These are phyloP conservation scores for Peronosclerospora sorghi DNA, from an alignment of 352 stramenopile genomes.

Conservation along the genomic window DNA sequence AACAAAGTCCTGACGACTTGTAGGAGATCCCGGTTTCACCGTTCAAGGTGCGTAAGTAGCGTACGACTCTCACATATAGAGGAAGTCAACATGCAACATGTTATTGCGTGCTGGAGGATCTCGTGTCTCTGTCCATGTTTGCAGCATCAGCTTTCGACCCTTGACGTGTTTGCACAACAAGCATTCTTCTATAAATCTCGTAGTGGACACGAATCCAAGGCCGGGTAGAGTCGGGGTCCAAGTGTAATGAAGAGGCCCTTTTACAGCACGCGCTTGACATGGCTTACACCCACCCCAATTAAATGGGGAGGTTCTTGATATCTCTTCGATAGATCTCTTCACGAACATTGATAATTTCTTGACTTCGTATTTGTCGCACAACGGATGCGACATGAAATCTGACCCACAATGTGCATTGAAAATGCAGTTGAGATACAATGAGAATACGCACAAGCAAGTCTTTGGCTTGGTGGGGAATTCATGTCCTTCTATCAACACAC, in stretches of 20 bases:
- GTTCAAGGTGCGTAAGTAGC: background rate
- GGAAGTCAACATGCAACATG: conserved; percentile 1
- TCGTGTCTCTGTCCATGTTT: conserved; percentile 1
- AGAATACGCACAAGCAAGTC: background rate
- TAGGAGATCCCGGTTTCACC: background rate
- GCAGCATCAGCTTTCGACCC: conserved; percentile 6
- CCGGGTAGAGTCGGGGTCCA: too few relatives aligned
- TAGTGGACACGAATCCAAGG: too few relatives aligned
- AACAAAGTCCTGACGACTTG: background rate
- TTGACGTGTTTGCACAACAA: conserved; percentile 13
- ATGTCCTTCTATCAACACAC: background rate
- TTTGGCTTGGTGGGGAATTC: background rate
- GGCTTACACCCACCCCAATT: too few relatives aligned
- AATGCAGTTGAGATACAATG: background rate
- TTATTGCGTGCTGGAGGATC: background rate
- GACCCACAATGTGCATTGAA: background rate
- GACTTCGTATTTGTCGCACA: background rate
- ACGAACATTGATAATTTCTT: background rate
- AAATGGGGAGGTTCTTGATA: too few relatives aligned
- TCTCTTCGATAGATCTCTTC: too few relatives aligned
- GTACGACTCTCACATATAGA: background rate
- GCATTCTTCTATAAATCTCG: conserved; percentile 3
- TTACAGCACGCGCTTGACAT: too few relatives aligned
- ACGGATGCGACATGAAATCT: background rate
- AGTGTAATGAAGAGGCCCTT: too few relatives aligned